phyloP scores from a whole-genome alignment of 805 yeast species.

The Ogataea polymorpha region DNA sequence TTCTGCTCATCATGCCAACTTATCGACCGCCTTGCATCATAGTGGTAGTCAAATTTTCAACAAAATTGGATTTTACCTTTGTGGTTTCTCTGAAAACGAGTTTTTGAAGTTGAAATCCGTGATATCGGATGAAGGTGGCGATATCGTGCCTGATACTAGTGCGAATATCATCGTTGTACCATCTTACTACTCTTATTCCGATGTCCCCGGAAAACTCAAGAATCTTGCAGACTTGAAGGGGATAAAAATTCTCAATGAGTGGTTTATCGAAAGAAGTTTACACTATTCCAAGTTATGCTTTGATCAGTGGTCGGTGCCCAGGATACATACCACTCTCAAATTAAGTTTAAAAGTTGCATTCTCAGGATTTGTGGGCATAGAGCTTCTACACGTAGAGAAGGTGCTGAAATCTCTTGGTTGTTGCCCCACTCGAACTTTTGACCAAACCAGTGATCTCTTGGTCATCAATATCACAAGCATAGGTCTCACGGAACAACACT shows the following conservation, averaged over 20 bases:
- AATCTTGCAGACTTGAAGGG: conserved; percentile 16
- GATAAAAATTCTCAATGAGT: conserved; percentile 31
- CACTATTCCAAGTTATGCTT: conserved; percentile 15
- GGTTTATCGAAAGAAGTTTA: conserved; percentile 34
- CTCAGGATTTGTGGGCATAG: conserved; percentile 32
- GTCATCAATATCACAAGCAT: conserved; percentile 50
- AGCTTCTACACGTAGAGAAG: conserved; percentile 41
- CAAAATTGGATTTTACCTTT: conserved; percentile 34
- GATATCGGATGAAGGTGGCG: conserved; percentile 25
- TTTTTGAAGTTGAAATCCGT: conserved; percentile 14
- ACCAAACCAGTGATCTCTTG: conserved; percentile 51
- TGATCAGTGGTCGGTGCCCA: conserved; percentile 31
- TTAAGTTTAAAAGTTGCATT: conserved; percentile 32
- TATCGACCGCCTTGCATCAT: not conserved
- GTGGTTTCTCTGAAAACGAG: conserved; percentile 25
- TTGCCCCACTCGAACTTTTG: conserved; percentile 45
- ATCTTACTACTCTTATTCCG: conserved; percentile 15
- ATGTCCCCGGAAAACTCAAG: conserved; percentile 18
- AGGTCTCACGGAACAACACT: conserved; percentile 27
- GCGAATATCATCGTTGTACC: conserved; percentile 35
- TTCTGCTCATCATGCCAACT: not conserved
- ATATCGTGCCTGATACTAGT: conserved; percentile 27
- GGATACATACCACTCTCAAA: conserved; percentile 25
- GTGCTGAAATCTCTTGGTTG: conserved; percentile 56
- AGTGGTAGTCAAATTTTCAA: not conserved